These are phyloP conservation scores for Mucor mucedo DNA, from an alignment of 371 early-diverging fungal species.

Conservation along the genomic window DNA sequence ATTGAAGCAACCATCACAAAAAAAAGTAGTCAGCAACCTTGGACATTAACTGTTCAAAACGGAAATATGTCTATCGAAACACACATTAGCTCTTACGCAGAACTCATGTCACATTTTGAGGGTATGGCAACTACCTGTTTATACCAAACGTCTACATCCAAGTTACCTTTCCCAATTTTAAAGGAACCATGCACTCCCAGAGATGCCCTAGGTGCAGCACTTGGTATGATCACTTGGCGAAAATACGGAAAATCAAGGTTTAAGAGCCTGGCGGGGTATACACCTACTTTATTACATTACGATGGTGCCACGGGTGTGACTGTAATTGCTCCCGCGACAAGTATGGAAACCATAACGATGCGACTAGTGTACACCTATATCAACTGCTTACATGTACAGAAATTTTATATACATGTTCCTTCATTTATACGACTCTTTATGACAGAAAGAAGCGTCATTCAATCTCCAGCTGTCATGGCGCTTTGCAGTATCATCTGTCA, in stretches of 20 bases:
- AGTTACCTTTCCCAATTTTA: constrained; percentile 11
- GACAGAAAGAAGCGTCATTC: not conserved
- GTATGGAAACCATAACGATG: constrained; percentile 14
- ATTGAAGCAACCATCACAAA: constrained; percentile 13
- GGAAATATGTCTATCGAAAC: constrained; percentile 39
- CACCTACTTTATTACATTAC: constrained; percentile 6
- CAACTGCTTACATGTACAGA: constrained; percentile 34
- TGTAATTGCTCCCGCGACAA: not conserved
- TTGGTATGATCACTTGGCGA: constrained; percentile 34
- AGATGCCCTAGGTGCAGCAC: constrained; percentile 10
- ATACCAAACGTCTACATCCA: constrained; percentile 25
- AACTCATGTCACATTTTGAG: constrained; percentile 30
- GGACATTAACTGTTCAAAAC: constrained; percentile 40
- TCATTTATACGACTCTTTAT: constrained; percentile 31
- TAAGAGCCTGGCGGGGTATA: constrained; percentile 26
- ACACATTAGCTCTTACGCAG: constrained; percentile 33
- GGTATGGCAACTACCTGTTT: constrained; percentile 28
- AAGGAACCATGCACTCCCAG: not conserved
- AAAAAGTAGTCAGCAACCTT: constrained; percentile 9
- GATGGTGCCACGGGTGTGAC: constrained; percentile 4
- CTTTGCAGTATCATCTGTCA: constrained; percentile 35
- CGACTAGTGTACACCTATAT: constrained; percentile 33
- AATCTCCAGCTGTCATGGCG: constrained; percentile 39
- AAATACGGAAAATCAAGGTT: constrained; percentile 39
- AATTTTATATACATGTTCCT: constrained; percentile 28